Conservation (phyloP, 768 basidiomycete species). For the Clitopilus hobsonii region DNA sequence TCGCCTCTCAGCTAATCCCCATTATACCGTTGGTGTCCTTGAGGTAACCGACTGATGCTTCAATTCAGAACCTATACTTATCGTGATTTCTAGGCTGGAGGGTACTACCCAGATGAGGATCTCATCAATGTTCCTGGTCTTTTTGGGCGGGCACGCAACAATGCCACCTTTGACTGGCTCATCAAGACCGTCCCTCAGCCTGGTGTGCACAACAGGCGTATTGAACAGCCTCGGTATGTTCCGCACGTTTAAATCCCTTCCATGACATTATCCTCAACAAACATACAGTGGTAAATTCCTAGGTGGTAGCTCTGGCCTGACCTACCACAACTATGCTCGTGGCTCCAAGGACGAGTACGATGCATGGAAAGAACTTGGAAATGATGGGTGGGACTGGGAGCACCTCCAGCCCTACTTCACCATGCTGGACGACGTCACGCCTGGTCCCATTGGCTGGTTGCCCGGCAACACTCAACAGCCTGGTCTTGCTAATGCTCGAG, state of each 20-base stretch:
- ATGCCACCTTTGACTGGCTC: constrained; percentile 8
- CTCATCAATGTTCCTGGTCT: constrained; percentile 11
- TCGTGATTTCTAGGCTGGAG: constrained; percentile 13
- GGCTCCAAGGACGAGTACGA: constrained; percentile 13
- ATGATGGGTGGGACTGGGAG: constrained; percentile 19
- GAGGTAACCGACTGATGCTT: neutral
- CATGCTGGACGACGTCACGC: constrained; percentile 9
- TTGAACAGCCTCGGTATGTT: constrained; percentile 13
- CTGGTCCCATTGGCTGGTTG: constrained; percentile 3
- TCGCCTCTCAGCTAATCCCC: neutral
- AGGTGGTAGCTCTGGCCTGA: constrained; percentile 12
- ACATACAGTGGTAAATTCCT: constrained; percentile 12
- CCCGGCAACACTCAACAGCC: constrained; percentile 5
- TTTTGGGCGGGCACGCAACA: constrained; percentile 4
- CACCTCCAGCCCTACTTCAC: constrained; percentile 13
- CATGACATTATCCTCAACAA: neutral
- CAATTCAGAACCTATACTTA: neutral
- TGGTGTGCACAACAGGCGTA: constrained; percentile 6
- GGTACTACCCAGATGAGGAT: constrained; percentile 14
- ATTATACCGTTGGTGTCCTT: neutral
- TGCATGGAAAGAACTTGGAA: constrained; percentile 15
- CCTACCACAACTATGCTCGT: constrained; percentile 7
- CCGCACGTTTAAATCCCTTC: neutral
- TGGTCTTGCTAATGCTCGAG: constrained; percentile 5
- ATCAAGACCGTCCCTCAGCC: constrained; percentile 6